These are phyloP conservation scores for Brassica napus DNA, from an alignment of 345 rosid species.

Conservation along the genomic window Da-Ae NC_063442.1:590001-590500, in stretches of 20 bases:
- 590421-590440: constrained; percentile 72
- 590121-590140: constrained; percentile 85
- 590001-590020: constrained; percentile 69
- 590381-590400: constrained; percentile 57
- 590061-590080: constrained; percentile 82
- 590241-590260: constrained; percentile 79
- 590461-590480: constrained; percentile 95
- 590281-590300: constrained; percentile 98
- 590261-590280: constrained; percentile 74
- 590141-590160: constrained; percentile 66
- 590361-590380: constrained; percentile 68
- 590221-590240: constrained; percentile 71
- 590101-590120: constrained; percentile 71
- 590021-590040: constrained; percentile 75
- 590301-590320: constrained; percentile 96
- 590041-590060: constrained; percentile 83
- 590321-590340: constrained; percentile 90
- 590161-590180: constrained; percentile 58
- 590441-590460: constrained; percentile 76
- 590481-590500: constrained; percentile 91
- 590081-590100: constrained; percentile 77
- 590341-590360: constrained; percentile 72
- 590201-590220: constrained; percentile 53
- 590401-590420: constrained; percentile 49
- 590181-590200: constrained; percentile 57